Evolutionary conservation across 371 early-diverging fungal genomes (phyloP).

Genomic region (Coelomomyces lativittatus): DNA sequence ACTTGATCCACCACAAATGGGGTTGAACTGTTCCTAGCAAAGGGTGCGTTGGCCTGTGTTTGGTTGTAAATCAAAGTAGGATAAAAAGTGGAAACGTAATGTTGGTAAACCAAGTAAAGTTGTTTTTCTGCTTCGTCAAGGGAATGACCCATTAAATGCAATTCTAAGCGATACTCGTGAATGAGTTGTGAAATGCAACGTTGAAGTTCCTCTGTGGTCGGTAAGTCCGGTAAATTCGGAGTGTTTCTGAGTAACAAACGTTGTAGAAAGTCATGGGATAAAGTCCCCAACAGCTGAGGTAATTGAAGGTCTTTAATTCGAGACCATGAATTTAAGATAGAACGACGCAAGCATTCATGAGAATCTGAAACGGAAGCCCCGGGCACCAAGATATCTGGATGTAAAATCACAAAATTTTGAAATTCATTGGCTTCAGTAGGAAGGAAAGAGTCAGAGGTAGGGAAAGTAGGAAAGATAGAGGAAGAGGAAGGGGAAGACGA

Average conservation of each 20-base stretch:
- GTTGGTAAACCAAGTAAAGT: conserved; percentile 14
- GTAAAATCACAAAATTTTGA: conserved; percentile 38
- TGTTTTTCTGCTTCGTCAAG: conserved; percentile 11
- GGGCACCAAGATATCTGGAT: conserved; percentile 63
- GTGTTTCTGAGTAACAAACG: conserved; percentile 15
- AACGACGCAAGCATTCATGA: conserved; percentile 51
- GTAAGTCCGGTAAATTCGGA: conserved; percentile 22
- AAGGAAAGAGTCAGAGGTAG: no score
- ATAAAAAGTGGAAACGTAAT: no score
- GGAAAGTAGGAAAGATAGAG: no score
- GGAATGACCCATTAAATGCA: conserved; percentile 44
- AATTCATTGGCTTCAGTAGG: no score
- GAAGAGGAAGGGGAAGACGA: no score
- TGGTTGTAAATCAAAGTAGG: no score
- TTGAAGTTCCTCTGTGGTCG: conserved; percentile 21
- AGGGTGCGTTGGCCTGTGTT: no score
- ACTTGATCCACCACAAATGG: conserved; percentile 52
- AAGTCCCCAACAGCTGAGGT: conserved; percentile 51
- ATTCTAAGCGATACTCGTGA: conserved; percentile 19
- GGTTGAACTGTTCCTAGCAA: no score
- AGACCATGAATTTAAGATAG: conserved; percentile 50
- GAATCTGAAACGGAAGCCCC: conserved; percentile 56
- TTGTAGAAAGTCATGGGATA: conserved; percentile 68
- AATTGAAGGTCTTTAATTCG: conserved; percentile 23
- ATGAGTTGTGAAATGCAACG: conserved; percentile 22